Evolutionary conservation across 2,329 filamentous ascomycete genomes (phyloP).

Genomic region (Penicillium sp.): DNA sequence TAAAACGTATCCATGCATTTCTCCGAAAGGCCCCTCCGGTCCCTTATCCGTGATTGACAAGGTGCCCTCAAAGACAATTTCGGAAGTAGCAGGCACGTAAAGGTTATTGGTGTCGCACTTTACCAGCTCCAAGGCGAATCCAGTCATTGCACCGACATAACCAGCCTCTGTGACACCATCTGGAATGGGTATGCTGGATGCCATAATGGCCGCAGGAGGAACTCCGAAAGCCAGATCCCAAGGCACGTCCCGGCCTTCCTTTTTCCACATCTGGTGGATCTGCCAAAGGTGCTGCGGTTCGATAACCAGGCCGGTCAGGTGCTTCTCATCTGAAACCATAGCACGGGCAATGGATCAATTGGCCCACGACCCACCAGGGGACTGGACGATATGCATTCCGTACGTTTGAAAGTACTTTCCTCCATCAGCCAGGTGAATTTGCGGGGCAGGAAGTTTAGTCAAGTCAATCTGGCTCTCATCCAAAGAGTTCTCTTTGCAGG

Average conservation of each 20-base stretch:
- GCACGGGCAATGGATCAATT: slow-evolving; percentile 42
- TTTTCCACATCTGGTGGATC: slow-evolving; percentile 50
- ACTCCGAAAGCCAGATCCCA: slow-evolving; percentile 52
- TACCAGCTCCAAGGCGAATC: slow-evolving; percentile 47
- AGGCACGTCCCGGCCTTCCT: slow-evolving; percentile 47
- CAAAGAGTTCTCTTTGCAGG: slow-evolving; percentile 47
- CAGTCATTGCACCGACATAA: slow-evolving; percentile 51
- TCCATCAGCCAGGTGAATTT: slow-evolving; percentile 48
- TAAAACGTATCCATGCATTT: slow-evolving; percentile 49
- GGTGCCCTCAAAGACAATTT: slow-evolving; percentile 54
- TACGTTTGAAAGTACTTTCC: slow-evolving; percentile 54
- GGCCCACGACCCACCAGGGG: slow-evolving; percentile 49
- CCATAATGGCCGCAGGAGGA: slow-evolving; percentile 52
- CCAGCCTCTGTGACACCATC: slow-evolving; percentile 50
- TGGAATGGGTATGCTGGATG: slow-evolving; percentile 51
- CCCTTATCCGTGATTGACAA: slow-evolving; percentile 46
- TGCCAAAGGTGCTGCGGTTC: slow-evolving; percentile 49
- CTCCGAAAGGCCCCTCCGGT: slow-evolving; percentile 53
- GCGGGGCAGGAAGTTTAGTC: slow-evolving; percentile 42
- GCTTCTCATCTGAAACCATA: slow-evolving; percentile 49
- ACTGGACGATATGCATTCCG: slow-evolving; percentile 50
- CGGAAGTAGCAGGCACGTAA: slow-evolving; percentile 50
- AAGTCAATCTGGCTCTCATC: slow-evolving; percentile 45
- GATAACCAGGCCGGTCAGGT: slow-evolving; percentile 45
- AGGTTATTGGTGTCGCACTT: slow-evolving; percentile 56